Percentiles rank a stretch among this genome's conserved stretches.
Conservation (phyloP, 805 yeast genomes). For the Millerago galiae region DNA sequence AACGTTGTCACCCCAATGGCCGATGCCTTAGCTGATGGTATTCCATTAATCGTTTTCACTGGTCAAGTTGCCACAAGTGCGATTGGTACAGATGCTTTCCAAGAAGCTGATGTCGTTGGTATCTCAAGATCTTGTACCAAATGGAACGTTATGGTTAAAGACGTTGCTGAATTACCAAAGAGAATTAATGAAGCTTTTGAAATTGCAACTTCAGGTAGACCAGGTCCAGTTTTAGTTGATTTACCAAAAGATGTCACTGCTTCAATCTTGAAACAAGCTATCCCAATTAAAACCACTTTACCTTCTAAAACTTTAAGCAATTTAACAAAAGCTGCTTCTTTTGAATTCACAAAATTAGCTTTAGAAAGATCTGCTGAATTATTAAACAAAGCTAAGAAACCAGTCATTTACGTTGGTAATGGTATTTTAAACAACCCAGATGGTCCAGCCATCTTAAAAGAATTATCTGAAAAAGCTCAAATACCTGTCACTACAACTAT, state of each 20-base stretch:
- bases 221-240: slow-evolving; percentile 97
- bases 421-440: slow-evolving; percentile 78
- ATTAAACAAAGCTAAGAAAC: slow-evolving; percentile 77
- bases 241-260: slow-evolving; percentile 98
- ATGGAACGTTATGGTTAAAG: slow-evolving; percentile 98
- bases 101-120: slow-evolving; percentile 97
- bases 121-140: slow-evolving; percentile 96
- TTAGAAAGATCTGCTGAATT: slow-evolving; percentile 72
- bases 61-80: slow-evolving; percentile 97
- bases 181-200: slow-evolving; percentile 97
- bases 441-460: slow-evolving; percentile 74
- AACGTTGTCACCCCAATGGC: slow-evolving; percentile 98
- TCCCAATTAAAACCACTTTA: slow-evolving; percentile 73
- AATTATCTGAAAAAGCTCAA: slow-evolving; percentile 81
- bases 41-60: slow-evolving; percentile 91
- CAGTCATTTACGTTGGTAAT: slow-evolving; percentile 86
- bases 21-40: slow-evolving; percentile 96
- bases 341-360: slow-evolving; percentile 68
- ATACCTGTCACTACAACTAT: slow-evolving; percentile 96
- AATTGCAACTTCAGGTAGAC: slow-evolving; percentile 92
- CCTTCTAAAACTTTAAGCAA: slow-evolving; percentile 65
- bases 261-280: slow-evolving; percentile 75
- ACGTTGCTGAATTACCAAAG: slow-evolving; percentile 88
- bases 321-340: slow-evolving; percentile 62
- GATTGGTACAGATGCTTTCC: slow-evolving; percentile 98